Evolutionary conservation across 169 alveolate species (phyloP).

Genomic region (Plasmodium vivax): DNA sequence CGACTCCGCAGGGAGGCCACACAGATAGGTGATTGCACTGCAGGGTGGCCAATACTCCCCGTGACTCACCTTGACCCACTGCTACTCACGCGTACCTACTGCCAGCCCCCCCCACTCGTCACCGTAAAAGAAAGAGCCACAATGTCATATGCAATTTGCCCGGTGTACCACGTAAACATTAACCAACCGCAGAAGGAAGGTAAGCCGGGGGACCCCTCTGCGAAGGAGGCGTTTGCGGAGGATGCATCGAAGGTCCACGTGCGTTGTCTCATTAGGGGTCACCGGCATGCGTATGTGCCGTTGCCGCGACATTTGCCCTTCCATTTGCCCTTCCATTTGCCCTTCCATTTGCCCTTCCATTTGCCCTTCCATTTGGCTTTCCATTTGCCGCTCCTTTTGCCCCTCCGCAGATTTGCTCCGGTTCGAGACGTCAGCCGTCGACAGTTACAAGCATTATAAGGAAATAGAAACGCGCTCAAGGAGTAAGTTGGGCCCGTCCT

Average conservation of each 20-base stretch:
- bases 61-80: neutral
- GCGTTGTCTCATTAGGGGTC: too few species aligned
- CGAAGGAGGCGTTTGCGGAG: neutral
- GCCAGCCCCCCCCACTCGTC: neutral
- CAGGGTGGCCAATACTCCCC: neutral
- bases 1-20: too few species aligned
- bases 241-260: neutral
- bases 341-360: too few species aligned
- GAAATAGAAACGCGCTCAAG: conserved; percentile 25
- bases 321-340: too few species aligned
- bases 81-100: too few species aligned
- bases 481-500: neutral
- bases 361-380: neutral
- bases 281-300: too few species aligned
- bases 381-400: too few species aligned
- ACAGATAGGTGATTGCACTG: neutral
- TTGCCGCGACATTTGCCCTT: too few species aligned
- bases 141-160: conserved; percentile 70
- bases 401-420: conserved; percentile 28
- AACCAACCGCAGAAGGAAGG: conserved; percentile 71
- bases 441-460: conserved; percentile 29
- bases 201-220: neutral
- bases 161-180: conserved; percentile 25
- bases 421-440: conserved; percentile 49
- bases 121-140: neutral